Conservation (phyloP, 805 yeast species). For the Starmerella sirachaensis region DNA sequence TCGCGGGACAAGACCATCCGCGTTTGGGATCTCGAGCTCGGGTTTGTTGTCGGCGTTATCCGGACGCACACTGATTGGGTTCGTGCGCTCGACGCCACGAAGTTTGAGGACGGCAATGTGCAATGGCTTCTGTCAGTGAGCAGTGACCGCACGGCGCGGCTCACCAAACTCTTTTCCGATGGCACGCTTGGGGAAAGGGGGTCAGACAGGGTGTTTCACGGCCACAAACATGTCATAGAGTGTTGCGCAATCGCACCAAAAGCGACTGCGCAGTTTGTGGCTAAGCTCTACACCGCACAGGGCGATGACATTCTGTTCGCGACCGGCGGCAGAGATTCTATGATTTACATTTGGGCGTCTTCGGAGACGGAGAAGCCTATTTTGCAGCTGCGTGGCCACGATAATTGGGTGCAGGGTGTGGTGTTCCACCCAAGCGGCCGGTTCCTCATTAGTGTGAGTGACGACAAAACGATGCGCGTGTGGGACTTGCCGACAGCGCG, state of each 20-base stretch:
- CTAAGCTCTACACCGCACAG: constrained; percentile 33
- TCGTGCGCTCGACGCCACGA: constrained; percentile 40
- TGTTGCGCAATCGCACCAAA: constrained; percentile 54
- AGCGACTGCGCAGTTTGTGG: constrained; percentile 38
- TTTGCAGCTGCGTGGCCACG: constrained; percentile 56
- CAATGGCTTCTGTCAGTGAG: constrained; percentile 16
- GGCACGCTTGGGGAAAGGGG: constrained; percentile 25
- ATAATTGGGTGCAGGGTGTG: constrained; percentile 72
- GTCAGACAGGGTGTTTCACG: constrained; percentile 52
- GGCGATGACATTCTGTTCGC: constrained; percentile 33
- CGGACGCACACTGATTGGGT: constrained; percentile 87
- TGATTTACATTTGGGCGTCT: constrained; percentile 61
- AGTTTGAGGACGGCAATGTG: not conserved
- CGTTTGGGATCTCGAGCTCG: constrained; percentile 58
- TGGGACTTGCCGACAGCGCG: constrained; percentile 55
- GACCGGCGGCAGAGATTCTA: constrained; percentile 69
- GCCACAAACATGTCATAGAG: constrained; percentile 79
- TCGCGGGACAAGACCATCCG: constrained; percentile 86
- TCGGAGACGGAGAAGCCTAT: constrained; percentile 41
- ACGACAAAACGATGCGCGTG: constrained; percentile 60
- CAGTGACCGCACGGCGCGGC: constrained; percentile 16
- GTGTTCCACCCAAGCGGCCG: constrained; percentile 66
- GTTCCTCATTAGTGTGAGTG: constrained; percentile 58
- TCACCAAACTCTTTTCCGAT: constrained; percentile 6
- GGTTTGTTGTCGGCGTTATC: constrained; percentile 54